Conservation (phyloP, 768 basidiomycete species). For the Fomitopsis pulvina region DNA sequence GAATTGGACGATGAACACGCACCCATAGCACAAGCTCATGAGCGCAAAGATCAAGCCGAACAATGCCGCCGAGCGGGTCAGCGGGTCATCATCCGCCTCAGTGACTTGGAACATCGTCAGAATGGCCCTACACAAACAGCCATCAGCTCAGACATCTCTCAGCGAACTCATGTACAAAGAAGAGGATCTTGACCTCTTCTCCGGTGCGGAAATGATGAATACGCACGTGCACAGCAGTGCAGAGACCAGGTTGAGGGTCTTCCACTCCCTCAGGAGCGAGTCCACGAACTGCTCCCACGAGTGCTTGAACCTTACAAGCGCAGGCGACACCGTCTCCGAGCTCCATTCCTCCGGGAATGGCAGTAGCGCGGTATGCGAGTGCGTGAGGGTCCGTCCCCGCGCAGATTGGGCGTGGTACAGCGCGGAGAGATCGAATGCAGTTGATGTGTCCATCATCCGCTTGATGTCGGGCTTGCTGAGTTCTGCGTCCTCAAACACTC, state of each 20-base stretch:
- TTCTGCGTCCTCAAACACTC: slow-evolving; percentile 73
- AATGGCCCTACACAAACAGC: slow-evolving; percentile 39
- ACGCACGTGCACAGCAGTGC: slow-evolving; percentile 49
- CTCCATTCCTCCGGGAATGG: slow-evolving; percentile 33
- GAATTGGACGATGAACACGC: slow-evolving; percentile 68
- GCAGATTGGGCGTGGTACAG: too few species aligned
- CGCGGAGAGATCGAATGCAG: background rate
- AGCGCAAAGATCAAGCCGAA: slow-evolving; percentile 60
- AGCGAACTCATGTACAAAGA: background rate
- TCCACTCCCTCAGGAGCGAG: slow-evolving; percentile 67
- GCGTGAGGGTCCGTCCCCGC: slow-evolving; percentile 1
- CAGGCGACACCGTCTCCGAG: slow-evolving; percentile 48
- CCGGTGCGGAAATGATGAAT: slow-evolving; percentile 4
- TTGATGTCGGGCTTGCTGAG: slow-evolving; percentile 67
- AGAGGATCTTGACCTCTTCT: background rate
- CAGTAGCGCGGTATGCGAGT: slow-evolving; percentile 5
- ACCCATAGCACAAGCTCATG: slow-evolving; percentile 69
- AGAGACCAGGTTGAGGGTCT: slow-evolving; percentile 69
- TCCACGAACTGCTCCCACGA: slow-evolving; percentile 72
- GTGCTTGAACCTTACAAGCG: slow-evolving; percentile 53
- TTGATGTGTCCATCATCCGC: slow-evolving; percentile 29
- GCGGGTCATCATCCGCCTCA: slow-evolving; percentile 47
- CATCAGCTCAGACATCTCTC: background rate
- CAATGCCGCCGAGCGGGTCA: slow-evolving; percentile 56
- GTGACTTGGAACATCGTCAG: slow-evolving; percentile 58